Conservation (phyloP, 495 filamentous ascomycete genomes). For the Letharia columbiana region DNA sequence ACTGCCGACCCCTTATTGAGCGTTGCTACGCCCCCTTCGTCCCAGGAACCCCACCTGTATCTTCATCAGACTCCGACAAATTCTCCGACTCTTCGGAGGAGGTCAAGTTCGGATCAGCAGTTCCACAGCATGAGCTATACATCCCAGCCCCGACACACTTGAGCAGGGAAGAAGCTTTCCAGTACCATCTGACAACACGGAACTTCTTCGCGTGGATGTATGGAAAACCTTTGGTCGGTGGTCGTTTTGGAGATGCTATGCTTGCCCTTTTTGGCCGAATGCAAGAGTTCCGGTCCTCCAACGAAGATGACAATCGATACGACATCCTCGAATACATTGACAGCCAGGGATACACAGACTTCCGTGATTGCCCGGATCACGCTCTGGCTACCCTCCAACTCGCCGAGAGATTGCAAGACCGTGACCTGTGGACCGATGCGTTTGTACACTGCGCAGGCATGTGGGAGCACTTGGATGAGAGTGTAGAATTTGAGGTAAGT, state of each 20-base stretch:
- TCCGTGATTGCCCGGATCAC: constrained; percentile 50
- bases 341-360: constrained; percentile 51
- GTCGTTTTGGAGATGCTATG: constrained; percentile 46
- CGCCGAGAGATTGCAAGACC: constrained; percentile 50
- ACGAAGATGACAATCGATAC: constrained; percentile 38
- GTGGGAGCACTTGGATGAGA: constrained; percentile 43
- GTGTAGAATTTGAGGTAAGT: constrained; percentile 49
- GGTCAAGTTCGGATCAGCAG: constrained; percentile 20
- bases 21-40: constrained; percentile 35
- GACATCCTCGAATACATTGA: constrained; percentile 51
- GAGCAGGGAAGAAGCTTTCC: constrained; percentile 41
- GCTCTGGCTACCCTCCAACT: constrained; percentile 51
- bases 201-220: constrained; percentile 62
- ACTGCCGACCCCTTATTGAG: constrained; percentile 46
- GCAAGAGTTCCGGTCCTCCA: constrained; percentile 41
- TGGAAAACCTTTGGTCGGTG: constrained; percentile 51
- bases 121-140: constrained; percentile 46
- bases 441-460: constrained; percentile 63
- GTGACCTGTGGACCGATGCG: constrained; percentile 51
- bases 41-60: constrained; percentile 16
- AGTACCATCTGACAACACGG: constrained; percentile 54
- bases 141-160: constrained; percentile 48
- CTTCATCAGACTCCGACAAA: constrained; percentile 18
- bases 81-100: constrained; percentile 17
- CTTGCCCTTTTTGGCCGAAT: constrained; percentile 50